These are phyloP conservation scores for Phlegmacium glaucopus DNA, from an alignment of 768 basidiomycete species.

Conservation along the genomic window DNA sequence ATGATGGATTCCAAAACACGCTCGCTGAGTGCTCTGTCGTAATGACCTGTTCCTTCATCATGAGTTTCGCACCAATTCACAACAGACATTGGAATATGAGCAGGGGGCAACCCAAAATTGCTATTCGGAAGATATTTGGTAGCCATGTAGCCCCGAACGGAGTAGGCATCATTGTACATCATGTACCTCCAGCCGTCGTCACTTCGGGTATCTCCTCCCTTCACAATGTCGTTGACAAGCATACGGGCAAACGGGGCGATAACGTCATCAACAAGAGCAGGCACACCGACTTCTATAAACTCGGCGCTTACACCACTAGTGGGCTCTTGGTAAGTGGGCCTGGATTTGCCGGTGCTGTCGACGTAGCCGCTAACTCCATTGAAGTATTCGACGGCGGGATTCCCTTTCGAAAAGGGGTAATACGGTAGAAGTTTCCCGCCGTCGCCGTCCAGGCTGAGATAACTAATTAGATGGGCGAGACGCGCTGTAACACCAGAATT, in stretches of 20 bases:
- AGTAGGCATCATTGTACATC: slow-evolving; percentile 26
- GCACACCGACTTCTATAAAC: too few species aligned
- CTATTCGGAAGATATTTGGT: slow-evolving; percentile 15
- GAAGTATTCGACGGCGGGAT: slow-evolving; percentile 9
- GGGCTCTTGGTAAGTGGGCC: background rate
- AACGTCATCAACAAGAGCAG: slow-evolving; percentile 12
- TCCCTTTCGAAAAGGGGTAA: slow-evolving; percentile 3
- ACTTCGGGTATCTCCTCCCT: background rate
- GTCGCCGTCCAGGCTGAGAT: slow-evolving; percentile 13
- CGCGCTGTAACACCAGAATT: slow-evolving; percentile 25
- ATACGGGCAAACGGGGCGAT: slow-evolving; percentile 16
- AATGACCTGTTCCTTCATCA: slow-evolving; percentile 23
- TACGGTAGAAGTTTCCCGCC: slow-evolving; percentile 18
- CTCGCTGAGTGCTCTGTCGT: slow-evolving; percentile 31
- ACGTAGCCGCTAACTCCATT: slow-evolving; percentile 9
- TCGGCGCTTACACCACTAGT: too few species aligned
- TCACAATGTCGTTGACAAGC: slow-evolving; percentile 20
- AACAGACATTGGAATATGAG: slow-evolving; percentile 5
- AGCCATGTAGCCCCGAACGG: slow-evolving; percentile 21
- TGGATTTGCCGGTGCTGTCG: too few species aligned
- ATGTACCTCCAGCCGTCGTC: slow-evolving; percentile 27
- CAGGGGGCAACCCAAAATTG: background rate
- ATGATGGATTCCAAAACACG: slow-evolving; percentile 25
- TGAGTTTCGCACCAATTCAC: slow-evolving; percentile 33
- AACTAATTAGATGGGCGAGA: slow-evolving; percentile 25